Conservation (phyloP, 768 basidiomycete genomes). For the Termitomyces sp. region DNA sequence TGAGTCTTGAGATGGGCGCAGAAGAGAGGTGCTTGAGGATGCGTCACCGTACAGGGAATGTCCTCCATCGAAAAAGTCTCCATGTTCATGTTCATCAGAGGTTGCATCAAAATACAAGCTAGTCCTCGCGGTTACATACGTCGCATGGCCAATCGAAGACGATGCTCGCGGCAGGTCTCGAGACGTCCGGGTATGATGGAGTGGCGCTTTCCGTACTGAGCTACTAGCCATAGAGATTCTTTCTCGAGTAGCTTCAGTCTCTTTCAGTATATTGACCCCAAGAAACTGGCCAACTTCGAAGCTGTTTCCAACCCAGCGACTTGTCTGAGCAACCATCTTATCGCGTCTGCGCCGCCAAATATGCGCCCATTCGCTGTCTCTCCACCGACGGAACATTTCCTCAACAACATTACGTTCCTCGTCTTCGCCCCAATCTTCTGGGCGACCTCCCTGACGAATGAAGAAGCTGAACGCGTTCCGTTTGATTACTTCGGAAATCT, state of each 20-base stretch:
- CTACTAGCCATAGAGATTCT: conserved; percentile 4
- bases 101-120: conserved; percentile 4
- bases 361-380: conserved; percentile 60
- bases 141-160: conserved; percentile 13
- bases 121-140: conserved; percentile 22
- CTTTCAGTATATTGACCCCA: conserved; percentile 56
- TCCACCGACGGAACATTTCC: conserved; percentile 59
- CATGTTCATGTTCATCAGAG: conserved; percentile 5
- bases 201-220: not conserved
- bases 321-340: conserved; percentile 13
- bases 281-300: conserved; percentile 78
- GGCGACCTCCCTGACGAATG: conserved; percentile 54
- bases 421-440: conserved; percentile 61
- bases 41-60: not conserved
- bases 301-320: conserved; percentile 64
- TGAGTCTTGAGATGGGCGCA: conserved; percentile 6
- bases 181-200: conserved; percentile 1
- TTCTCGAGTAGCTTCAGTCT: conserved; percentile 17
- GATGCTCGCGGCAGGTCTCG: conserved; percentile 2
- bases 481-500: conserved; percentile 44
- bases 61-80: not conserved
- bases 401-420: conserved; percentile 44
- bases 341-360: conserved; percentile 33
- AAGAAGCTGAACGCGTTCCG: conserved; percentile 63
- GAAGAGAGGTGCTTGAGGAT: conserved; percentile 15